Base-by-base conservation (phyloP, 2,329 filamentous ascomycete species). In the Aureobasidium sp. region DNA sequence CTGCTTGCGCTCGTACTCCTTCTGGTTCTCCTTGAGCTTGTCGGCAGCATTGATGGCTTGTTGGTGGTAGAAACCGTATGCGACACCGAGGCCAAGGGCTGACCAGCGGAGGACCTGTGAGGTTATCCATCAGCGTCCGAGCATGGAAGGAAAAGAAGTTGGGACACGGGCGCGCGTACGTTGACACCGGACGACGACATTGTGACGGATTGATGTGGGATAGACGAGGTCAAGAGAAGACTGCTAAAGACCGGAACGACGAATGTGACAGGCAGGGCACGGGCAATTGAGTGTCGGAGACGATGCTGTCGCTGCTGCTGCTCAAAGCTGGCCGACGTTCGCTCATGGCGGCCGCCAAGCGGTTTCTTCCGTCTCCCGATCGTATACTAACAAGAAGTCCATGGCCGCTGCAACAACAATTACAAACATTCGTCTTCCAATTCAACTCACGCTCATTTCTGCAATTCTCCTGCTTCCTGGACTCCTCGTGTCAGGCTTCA, bases 51-150 rank as follows among this genome's bases (percentile, higher is more conserved):
- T 87, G 77, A 99, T 88, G 66, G 85, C 84, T 73, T 88, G 83
- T 82, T 99, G 94, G 82, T 96, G 93, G 78, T 87, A 90, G 82
- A 96, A 86, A 77, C 94, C 94, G 82, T 99, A 99, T 80, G 96
- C 87, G 75, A 97, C 81, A 76, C 94, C 94, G 73, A 91, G 82
- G 73, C 87, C 89, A 69, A 99, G 89, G 75, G 92, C 92, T 74
- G 92, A 93, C 84, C 93, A 99, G 80, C 94, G 92, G 78, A 97
- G 85, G 78, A 99, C 93, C 94, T 99, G 77, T 63, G 39, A 36
- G 26, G 34, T 3, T 26, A 20, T 20, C 27, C 24, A 62, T 48
- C 46, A 64, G 62, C 24, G 12, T 29, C 10, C 24, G 44, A 51
- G 13, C 37, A 37, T 27, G 32, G 26, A 41, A 10, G 26, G 43